Percentiles rank a stretch among this genome's conserved stretches.
Conservation (phyloP, 2,329 filamentous ascomycete genomes). For the Emergomyces pasteurianus region DNA sequence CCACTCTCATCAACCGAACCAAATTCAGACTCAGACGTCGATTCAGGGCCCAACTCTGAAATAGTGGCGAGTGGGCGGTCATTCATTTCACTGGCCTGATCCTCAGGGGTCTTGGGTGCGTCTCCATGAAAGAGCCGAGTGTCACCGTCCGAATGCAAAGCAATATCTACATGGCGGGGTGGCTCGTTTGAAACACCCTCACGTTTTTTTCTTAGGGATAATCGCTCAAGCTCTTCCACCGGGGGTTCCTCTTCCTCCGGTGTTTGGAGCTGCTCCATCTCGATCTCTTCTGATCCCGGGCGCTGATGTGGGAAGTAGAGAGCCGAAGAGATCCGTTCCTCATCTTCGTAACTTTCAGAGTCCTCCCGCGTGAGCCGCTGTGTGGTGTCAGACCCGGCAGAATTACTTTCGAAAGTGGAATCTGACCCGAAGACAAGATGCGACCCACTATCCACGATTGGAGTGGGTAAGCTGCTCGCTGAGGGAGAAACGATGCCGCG, state of each 20-base stretch:
- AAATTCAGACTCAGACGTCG: slow-evolving; percentile 35
- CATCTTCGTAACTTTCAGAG: slow-evolving; percentile 37
- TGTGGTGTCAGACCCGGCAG: not conserved
- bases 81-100: slow-evolving; percentile 19
- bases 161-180: slow-evolving; percentile 48
- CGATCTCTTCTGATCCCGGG: slow-evolving; percentile 29
- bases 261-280: not conserved
- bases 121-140: slow-evolving; percentile 51
- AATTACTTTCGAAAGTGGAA: slow-evolving; percentile 3
- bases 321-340: slow-evolving; percentile 53
- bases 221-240: not conserved
- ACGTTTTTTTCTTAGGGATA: not conserved
- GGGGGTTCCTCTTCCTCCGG: not conserved
- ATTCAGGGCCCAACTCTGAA: slow-evolving; percentile 27
- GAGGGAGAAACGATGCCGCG: slow-evolving; percentile 33
- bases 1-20: slow-evolving; percentile 32
- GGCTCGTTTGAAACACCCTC: not conserved
- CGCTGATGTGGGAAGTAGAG: slow-evolving; percentile 53
- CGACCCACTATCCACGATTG: slow-evolving; percentile 21
- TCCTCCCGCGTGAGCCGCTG: slow-evolving; percentile 1
- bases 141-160: slow-evolving; percentile 48
- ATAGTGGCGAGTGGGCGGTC: slow-evolving; percentile 25
- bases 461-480: slow-evolving; percentile 28
- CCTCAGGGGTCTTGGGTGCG: slow-evolving; percentile 32
- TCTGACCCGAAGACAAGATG: not conserved